Conservation (phyloP, 2,329 filamentous ascomycete species). For the Myriosclerotinia scirpicola region DNA sequence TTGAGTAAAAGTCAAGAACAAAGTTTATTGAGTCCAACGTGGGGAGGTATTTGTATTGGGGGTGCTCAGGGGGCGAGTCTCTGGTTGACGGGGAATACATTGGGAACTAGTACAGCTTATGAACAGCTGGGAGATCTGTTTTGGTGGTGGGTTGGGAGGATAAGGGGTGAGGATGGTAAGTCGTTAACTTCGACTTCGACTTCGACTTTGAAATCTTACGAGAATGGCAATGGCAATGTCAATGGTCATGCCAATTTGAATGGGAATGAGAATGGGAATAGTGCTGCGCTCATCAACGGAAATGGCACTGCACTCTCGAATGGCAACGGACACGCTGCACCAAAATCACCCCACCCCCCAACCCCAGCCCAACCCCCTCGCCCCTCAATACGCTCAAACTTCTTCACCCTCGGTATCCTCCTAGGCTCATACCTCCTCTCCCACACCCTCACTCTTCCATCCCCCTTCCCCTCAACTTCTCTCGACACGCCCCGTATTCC, state of each 20-base stretch:
- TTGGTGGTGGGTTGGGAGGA: slow-evolving; percentile 39
- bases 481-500: background rate
- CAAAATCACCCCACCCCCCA: background rate
- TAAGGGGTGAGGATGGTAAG: background rate
- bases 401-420: slow-evolving; percentile 53
- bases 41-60: slow-evolving; percentile 60
- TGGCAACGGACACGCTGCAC: background rate
- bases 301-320: background rate
- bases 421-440: slow-evolving; percentile 46
- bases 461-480: background rate
- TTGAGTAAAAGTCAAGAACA: slow-evolving; percentile 17
- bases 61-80: slow-evolving; percentile 58
- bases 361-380: background rate
- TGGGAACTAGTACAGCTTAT: slow-evolving; percentile 62
- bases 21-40: slow-evolving; percentile 34
- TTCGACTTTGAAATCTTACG: background rate
- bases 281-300: no score
- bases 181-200: background rate
- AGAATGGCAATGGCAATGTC: background rate
- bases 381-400: slow-evolving; percentile 10
- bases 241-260: no score
- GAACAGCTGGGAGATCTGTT: slow-evolving; percentile 60
- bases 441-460: slow-evolving; percentile 23
- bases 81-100: slow-evolving; percentile 50
- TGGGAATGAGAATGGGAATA: background rate